Conservation (phyloP, 2,329 filamentous ascomycete species). For the Diaporthe nobilis region DNA sequence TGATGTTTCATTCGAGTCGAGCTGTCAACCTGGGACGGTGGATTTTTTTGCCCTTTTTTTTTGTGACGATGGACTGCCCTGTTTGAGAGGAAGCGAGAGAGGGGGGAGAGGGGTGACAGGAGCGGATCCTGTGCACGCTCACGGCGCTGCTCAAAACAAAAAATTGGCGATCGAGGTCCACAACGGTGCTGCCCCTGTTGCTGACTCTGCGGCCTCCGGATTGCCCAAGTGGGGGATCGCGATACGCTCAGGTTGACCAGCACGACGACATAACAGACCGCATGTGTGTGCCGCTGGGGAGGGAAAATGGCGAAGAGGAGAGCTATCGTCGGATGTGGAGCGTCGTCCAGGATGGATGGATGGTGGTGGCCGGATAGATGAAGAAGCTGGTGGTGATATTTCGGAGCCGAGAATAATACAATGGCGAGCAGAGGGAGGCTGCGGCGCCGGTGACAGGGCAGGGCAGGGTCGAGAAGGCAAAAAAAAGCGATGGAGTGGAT, state of each 20-base stretch:
- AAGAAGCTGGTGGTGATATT: neutral
- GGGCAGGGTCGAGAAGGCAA: conserved; percentile 23
- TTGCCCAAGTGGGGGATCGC: conserved; percentile 34
- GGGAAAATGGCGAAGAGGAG: neutral
- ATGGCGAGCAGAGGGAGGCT: conserved; percentile 29
- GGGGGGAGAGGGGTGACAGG: conserved; percentile 37
- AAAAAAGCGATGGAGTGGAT: conserved; percentile 16
- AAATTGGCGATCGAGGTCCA: conserved; percentile 41
- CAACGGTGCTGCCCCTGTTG: conserved; percentile 33
- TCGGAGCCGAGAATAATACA: conserved; percentile 30
- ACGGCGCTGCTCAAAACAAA: conserved; percentile 28
- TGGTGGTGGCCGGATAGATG: neutral
- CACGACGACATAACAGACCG: conserved; percentile 8
- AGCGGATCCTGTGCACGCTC: conserved; percentile 38
- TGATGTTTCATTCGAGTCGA: conserved; percentile 35
- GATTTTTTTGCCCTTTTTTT: conserved; percentile 32
- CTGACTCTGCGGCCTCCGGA: conserved; percentile 38
- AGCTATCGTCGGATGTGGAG: conserved; percentile 3
- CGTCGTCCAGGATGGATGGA: neutral
- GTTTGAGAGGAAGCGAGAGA: conserved; percentile 29
- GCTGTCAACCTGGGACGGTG: conserved; percentile 31
- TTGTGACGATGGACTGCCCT: conserved; percentile 29
- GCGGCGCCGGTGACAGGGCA: neutral
- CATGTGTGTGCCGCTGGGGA: neutral
- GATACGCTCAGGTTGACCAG: conserved; percentile 6